Percentiles rank a stretch among this genome's conserved stretches.
phyloP scores from a whole-genome alignment of 345 rosid genomes.

The Eutrema heterophyllum region DNA sequence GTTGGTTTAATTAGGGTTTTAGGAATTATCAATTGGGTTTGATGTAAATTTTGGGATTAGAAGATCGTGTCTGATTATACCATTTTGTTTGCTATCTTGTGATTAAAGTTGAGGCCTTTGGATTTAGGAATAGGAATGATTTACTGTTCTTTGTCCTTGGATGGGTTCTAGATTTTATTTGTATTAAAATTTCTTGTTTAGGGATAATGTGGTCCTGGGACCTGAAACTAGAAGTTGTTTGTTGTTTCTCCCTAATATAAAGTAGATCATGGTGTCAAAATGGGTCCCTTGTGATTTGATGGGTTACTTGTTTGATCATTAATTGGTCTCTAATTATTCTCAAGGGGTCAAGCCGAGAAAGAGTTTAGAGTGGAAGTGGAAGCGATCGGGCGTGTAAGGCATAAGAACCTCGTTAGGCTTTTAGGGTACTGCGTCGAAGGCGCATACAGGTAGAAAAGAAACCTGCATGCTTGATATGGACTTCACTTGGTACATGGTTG shows the following conservation, averaged over 20 bases:
- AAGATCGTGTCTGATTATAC: not conserved
- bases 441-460: slow-evolving; percentile 60
- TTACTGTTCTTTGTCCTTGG: not conserved
- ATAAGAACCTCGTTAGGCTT: slow-evolving; percentile 88
- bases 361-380: slow-evolving; percentile 98
- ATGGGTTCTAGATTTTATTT: not conserved
- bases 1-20: not conserved
- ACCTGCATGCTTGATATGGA: not conserved
- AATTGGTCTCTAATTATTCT: not conserved
- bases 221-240: not conserved
- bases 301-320: not conserved
- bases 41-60: not conserved
- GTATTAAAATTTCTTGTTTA: not conserved
- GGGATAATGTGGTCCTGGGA: slow-evolving; percentile 14
- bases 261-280: not conserved
- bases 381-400: slow-evolving; percentile 86
- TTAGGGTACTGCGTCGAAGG: slow-evolving; percentile 96
- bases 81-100: not conserved
- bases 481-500: not conserved
- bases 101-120: too few species aligned
- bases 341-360: slow-evolving; percentile 97
- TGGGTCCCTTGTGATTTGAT: not conserved
- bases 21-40: not conserved
- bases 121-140: not conserved
- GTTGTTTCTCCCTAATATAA: not conserved